Percentiles rank a stretch among this genome's conserved stretches.
phyloP scores from a whole-genome alignment of 2,329 filamentous ascomycete genomes.

The Penicillium griseofulvum region DNA sequence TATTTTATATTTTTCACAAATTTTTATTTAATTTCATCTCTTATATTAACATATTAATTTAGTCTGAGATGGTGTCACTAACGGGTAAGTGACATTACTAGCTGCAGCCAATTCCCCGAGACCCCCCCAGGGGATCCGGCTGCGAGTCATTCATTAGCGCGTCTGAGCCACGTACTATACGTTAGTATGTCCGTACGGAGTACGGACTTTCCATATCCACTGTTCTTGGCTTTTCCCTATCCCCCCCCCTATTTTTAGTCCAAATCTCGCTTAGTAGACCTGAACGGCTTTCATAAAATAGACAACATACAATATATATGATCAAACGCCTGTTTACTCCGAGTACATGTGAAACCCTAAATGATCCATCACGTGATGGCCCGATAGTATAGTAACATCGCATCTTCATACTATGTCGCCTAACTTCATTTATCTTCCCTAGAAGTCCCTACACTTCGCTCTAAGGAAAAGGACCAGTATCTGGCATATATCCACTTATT shows the following conservation, averaged over 20 bases:
- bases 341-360: too few relatives aligned
- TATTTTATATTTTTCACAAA: neutral
- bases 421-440: neutral
- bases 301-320: too few relatives aligned
- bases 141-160: constrained; percentile 10
- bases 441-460: neutral
- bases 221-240: neutral
- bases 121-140: neutral
- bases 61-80: neutral
- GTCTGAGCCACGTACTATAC: neutral
- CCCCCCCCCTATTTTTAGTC: neutral
- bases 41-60: neutral
- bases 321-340: too few relatives aligned
- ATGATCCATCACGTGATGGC: too few relatives aligned
- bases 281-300: neutral
- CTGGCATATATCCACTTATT: neutral
- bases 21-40: neutral
- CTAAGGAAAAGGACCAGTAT: neutral
- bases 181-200: neutral
- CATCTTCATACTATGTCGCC: neutral
- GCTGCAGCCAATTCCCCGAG: constrained; percentile 3
- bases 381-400: too few relatives aligned
- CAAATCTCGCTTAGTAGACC: too few relatives aligned
- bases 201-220: neutral
- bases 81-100: neutral